Base-by-base conservation (phyloP, 805 yeast genomes). In the Metahyphopichia silvanorum region DNA sequence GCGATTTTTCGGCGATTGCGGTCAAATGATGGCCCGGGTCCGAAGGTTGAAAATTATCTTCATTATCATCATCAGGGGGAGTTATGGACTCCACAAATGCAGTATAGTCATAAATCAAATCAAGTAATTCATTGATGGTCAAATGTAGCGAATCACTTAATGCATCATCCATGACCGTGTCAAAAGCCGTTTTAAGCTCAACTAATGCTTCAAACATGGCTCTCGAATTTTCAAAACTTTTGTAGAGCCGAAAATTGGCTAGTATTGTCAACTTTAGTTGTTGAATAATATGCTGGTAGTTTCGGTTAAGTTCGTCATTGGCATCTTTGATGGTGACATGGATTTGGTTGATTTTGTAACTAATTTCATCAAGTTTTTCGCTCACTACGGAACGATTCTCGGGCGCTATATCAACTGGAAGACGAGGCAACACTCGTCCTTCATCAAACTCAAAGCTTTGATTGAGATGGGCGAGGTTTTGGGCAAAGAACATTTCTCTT, bases 181-280 rank as follows among this genome's bases (percentile, higher is more conserved):
- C 27, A 15, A 42, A 37, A 11, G 33, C 16, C 4, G 16, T 13
- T 19, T 42, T 44, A 11, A 39, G 20, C 21, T 31, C 25, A 13
- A 32, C 10, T n/a, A 44, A 31, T n/a, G 45, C 33, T 15, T 31
- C 40, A n/a, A 38, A 29, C 49, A 44, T 44, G 5, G 30, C 29
- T 16, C 47, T 25, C 5, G 45, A 39, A 20, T 44, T 44, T 20
- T 44, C 47, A 30, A 35, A 36, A 13, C 34, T 34, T 12, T 35
- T 37, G 17, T 17, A 21, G 16, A 33, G 17, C 11, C 32, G 24
- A 12, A 31, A 33, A 27, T 42, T 40, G 17, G 32, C n/a, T 21
- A 44, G 34, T 7, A 44, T 38, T 19, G 32, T 32, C 27, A 39
- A 32, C 18, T 37, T 33, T 17, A 40, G 23, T 17, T 19, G 24